Conservation (phyloP, 1,139 yeast genomes). For the Nakaseomyces kungkrabaensis region DNA sequence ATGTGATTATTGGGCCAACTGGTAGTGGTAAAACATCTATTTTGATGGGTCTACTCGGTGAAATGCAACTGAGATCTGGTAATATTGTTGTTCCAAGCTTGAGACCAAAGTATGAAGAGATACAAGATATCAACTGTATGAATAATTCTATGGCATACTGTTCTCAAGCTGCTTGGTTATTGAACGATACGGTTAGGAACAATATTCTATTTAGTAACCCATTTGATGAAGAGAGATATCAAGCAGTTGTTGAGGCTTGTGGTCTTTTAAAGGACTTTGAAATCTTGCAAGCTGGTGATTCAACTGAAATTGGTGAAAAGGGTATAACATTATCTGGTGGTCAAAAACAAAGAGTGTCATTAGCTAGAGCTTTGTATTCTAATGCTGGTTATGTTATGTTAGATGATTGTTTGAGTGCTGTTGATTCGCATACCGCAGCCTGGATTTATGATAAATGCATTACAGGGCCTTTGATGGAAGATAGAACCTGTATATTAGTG, state of each 20-base stretch:
- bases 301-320: conserved; percentile 79
- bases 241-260: conserved; percentile 69
- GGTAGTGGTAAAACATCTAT: conserved; percentile 85
- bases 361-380: conserved; percentile 83
- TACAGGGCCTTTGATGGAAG: conserved; percentile 65
- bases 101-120: conserved; percentile 54
- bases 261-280: conserved; percentile 64
- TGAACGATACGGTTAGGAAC: conserved; percentile 70
- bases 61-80: conserved; percentile 65
- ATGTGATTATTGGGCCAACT: conserved; percentile 79
- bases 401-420: conserved; percentile 88
- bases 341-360: conserved; percentile 83
- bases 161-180: conserved; percentile 83
- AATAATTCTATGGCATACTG: conserved; percentile 86
- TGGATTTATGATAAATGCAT: conserved; percentile 80
- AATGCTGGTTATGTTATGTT: conserved; percentile 63
- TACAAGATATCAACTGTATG: conserved; percentile 63
- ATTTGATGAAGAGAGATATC: conserved; percentile 59
- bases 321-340: conserved; percentile 91
- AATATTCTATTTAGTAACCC: conserved; percentile 67
- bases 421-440: conserved; percentile 82
- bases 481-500: conserved; percentile 74
- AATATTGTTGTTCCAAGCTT: conserved; percentile 66
- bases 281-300: conserved; percentile 57
- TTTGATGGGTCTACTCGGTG: conserved; percentile 75